Evolutionary conservation across 148 eudicot species (phyloP).

Genomic region (Linanthus parryae): DNA sequence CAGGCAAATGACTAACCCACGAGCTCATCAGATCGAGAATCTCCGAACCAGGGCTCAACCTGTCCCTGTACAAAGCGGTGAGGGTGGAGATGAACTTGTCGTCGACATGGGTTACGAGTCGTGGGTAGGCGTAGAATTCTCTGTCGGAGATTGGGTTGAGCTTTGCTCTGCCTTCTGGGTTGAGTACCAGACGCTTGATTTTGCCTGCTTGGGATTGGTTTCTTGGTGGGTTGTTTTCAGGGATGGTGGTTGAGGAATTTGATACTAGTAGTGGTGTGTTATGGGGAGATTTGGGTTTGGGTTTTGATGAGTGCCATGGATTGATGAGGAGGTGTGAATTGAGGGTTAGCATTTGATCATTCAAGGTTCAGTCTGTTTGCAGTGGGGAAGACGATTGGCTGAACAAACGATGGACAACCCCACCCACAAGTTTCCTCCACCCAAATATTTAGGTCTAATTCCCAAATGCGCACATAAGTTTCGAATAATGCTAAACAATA

Average conservation of each 20-base stretch:
- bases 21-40: constrained; percentile 70
- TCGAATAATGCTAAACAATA: too few relatives aligned
- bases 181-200: constrained; percentile 53
- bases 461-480: too few relatives aligned
- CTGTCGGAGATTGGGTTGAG: constrained; percentile 37
- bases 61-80: constrained; percentile 38
- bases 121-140: constrained; percentile 56
- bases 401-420: too few relatives aligned
- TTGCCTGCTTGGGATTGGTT: constrained; percentile 23
- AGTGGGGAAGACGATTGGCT: too few relatives aligned
- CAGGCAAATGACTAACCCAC: constrained; percentile 68
- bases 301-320: too few relatives aligned
- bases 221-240: constrained; percentile 15
- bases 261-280: background rate
- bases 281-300: background rate
- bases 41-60: constrained; percentile 39
- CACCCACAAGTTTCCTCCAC: too few relatives aligned
- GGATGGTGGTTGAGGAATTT: constrained; percentile 10
- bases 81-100: constrained; percentile 43
- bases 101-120: constrained; percentile 63
- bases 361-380: too few relatives aligned
- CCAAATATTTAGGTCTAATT: too few relatives aligned
- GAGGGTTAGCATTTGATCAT: too few relatives aligned
- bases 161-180: constrained; percentile 45
- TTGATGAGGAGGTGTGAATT: too few relatives aligned